Evolutionary conservation across 805 yeast genomes (phyloP).

Genomic region (Yamadazyma paraphyllophila): DNA sequence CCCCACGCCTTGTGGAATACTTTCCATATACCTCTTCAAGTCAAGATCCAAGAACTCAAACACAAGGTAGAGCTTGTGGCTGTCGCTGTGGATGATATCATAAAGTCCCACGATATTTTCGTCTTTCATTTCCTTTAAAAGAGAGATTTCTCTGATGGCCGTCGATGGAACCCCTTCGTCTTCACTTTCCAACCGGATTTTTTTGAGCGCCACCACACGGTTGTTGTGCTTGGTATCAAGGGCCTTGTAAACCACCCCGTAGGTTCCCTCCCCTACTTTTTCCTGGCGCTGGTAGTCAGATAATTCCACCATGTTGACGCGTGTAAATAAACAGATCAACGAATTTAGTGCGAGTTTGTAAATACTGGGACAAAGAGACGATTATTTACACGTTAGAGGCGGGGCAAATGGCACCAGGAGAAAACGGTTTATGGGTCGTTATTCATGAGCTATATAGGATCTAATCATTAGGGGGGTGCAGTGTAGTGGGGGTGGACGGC

Average conservation of each 20-base stretch:
- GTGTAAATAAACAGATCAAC: conserved; percentile 1
- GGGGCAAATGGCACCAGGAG: no score
- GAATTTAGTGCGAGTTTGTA: not conserved
- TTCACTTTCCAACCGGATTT: conserved; percentile 92
- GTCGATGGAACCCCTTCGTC: conserved; percentile 99
- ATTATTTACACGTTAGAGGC: no score
- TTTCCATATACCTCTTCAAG: conserved; percentile 94
- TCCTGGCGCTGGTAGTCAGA: conserved; percentile 92
- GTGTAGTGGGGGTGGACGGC: no score
- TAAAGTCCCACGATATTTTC: conserved; percentile 88
- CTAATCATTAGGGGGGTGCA: not conserved
- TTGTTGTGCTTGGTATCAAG: conserved; percentile 84
- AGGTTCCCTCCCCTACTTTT: conserved; percentile 96
- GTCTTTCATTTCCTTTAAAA: conserved; percentile 89
- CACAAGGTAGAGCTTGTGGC: conserved; percentile 87
- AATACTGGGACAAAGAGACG: not conserved
- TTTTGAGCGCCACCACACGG: conserved; percentile 92
- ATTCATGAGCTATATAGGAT: conserved; percentile 5
- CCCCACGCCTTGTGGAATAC: conserved; percentile 87
- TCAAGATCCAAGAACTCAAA: conserved; percentile 93
- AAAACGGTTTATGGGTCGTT: not conserved
- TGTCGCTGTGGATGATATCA: conserved; percentile 93
- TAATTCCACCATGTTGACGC: conserved; percentile 67
- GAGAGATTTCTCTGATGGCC: conserved; percentile 93
- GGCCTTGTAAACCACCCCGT: conserved; percentile 97